A percentile compares a stretch with the other conserved stretches of the same genome.
Conservation (phyloP, 2,329 filamentous ascomycete genomes). For the Cladosporium phlei region DNA sequence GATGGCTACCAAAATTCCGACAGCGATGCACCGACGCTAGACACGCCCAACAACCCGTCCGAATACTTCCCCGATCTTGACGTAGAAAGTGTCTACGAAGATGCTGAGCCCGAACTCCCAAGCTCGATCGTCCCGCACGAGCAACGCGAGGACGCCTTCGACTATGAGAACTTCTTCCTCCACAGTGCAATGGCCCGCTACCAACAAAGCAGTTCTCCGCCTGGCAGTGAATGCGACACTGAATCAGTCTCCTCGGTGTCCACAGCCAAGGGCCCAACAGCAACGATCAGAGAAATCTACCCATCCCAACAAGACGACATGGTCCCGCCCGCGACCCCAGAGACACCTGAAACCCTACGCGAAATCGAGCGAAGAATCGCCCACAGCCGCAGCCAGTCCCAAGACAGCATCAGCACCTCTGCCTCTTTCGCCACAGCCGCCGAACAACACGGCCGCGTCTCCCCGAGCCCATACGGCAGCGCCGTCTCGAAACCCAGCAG, state of each 20-base stretch:
- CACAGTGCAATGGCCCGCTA: slow-evolving; percentile 85
- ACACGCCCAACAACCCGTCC: slow-evolving; percentile 16
- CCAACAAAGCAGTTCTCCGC: slow-evolving; percentile 43
- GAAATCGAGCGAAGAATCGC: slow-evolving; percentile 34
- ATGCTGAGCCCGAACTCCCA: slow-evolving; percentile 32
- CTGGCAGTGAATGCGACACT: slow-evolving; percentile 39
- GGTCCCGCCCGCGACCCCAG: slow-evolving; percentile 26
- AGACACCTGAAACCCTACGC: slow-evolving; percentile 31
- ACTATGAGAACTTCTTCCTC: slow-evolving; percentile 93
- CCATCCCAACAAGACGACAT: slow-evolving; percentile 19
- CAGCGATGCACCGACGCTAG: slow-evolving; percentile 3
- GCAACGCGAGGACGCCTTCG: slow-evolving; percentile 89
- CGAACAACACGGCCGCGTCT: slow-evolving; percentile 32
- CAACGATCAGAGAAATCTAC: slow-evolving; percentile 44
- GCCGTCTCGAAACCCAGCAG: slow-evolving; percentile 3
- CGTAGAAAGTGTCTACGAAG: slow-evolving; percentile 39
- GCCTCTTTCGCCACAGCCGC: slow-evolving; percentile 61
- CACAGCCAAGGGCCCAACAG: slow-evolving; percentile 26
- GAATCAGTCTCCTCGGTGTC: slow-evolving; percentile 38
- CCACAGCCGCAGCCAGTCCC: slow-evolving; percentile 48
- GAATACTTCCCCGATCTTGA: slow-evolving; percentile 18
- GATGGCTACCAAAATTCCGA: slow-evolving; percentile 9
- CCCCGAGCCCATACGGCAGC: not conserved
- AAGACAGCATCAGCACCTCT: slow-evolving; percentile 57
- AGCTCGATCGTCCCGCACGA: slow-evolving; percentile 59